Percentiles rank a stretch among this genome's conserved stretches.
These are phyloP conservation scores for Trichoderma lentiforme DNA, from an alignment of 2,329 filamentous ascomycete species.

Conservation along the genomic window DNA sequence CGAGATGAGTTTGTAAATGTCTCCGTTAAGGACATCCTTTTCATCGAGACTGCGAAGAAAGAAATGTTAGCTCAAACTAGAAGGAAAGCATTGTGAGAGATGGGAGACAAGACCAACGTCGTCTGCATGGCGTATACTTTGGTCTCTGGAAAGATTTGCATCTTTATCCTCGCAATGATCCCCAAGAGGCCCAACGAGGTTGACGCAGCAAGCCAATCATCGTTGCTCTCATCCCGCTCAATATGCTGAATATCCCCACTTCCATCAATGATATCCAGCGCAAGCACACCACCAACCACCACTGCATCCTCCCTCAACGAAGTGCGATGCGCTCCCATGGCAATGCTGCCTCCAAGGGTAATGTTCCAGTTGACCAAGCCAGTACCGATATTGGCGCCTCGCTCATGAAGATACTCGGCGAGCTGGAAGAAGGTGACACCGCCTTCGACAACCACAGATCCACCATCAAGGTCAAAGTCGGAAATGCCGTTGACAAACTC, in stretches of 20 bases:
- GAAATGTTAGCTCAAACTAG: neutral
- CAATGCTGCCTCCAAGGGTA: constrained; percentile 47
- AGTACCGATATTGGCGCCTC: constrained; percentile 46
- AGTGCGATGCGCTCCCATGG: constrained; percentile 51
- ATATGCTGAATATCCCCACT: constrained; percentile 42
- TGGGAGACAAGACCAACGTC: constrained; percentile 35
- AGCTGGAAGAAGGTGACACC: constrained; percentile 52
- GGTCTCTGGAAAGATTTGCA: constrained; percentile 49
- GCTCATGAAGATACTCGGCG: constrained; percentile 46
- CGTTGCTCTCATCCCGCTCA: constrained; percentile 40
- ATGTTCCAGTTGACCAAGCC: constrained; percentile 55
- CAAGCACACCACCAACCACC: constrained; percentile 47
- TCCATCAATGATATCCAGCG: constrained; percentile 49
- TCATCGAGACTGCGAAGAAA: constrained; percentile 39
- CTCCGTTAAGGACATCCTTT: constrained; percentile 46
- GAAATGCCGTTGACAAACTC: constrained; percentile 44
- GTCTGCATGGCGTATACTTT: constrained; percentile 50
- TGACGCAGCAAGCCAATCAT: constrained; percentile 50
- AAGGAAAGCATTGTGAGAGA: neutral
- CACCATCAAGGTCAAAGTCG: constrained; percentile 41
- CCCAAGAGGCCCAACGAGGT: constrained; percentile 49
- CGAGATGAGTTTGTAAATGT: constrained; percentile 48
- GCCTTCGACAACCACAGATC: constrained; percentile 47
- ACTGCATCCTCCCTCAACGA: constrained; percentile 47
- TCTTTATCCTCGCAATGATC: constrained; percentile 46